Evolutionary conservation across 495 filamentous ascomycete species (phyloP).

Genomic region (Lindgomyces ingoldianus): DNA sequence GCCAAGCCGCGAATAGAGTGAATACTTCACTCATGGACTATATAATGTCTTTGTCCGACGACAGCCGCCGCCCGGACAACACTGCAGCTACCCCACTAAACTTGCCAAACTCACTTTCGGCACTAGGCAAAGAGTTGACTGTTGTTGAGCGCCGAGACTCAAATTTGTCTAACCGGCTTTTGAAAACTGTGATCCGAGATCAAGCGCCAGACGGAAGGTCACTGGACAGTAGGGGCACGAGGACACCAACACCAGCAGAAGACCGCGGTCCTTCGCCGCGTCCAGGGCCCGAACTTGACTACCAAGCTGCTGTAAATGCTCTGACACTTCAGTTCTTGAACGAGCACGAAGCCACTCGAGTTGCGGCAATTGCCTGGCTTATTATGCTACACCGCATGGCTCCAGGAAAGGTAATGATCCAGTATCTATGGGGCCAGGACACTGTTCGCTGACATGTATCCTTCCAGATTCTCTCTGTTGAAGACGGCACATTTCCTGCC

Average conservation of each 20-base stretch:
- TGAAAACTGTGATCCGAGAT: constrained; percentile 30
- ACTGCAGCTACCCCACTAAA: constrained; percentile 35
- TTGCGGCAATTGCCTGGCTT: constrained; percentile 91
- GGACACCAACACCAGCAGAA: constrained; percentile 40
- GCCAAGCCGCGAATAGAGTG: constrained; percentile 82
- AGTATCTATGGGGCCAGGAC: not conserved
- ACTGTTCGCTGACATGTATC: not conserved
- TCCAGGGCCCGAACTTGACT: constrained; percentile 78
- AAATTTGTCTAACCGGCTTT: constrained; percentile 33
- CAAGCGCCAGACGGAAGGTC: constrained; percentile 41
- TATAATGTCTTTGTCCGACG: constrained; percentile 86
- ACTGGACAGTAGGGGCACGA: constrained; percentile 47
- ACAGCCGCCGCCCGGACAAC: constrained; percentile 54
- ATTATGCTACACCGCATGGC: constrained; percentile 97
- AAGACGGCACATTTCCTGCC: constrained; percentile 95
- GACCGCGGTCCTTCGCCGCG: constrained; percentile 40
- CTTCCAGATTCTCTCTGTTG: constrained; percentile 69
- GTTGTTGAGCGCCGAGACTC: constrained; percentile 51
- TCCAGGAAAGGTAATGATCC: constrained; percentile 71
- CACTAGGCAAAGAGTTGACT: constrained; percentile 51
- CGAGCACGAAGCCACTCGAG: constrained; percentile 92
- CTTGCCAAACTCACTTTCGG: constrained; percentile 44
- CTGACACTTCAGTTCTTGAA: constrained; percentile 93
- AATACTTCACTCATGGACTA: constrained; percentile 89
- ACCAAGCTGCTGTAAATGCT: constrained; percentile 93